These are phyloP conservation scores for Populus trichocarpa DNA, from an alignment of 441 rosid species.

Conservation along the genomic window DNA sequence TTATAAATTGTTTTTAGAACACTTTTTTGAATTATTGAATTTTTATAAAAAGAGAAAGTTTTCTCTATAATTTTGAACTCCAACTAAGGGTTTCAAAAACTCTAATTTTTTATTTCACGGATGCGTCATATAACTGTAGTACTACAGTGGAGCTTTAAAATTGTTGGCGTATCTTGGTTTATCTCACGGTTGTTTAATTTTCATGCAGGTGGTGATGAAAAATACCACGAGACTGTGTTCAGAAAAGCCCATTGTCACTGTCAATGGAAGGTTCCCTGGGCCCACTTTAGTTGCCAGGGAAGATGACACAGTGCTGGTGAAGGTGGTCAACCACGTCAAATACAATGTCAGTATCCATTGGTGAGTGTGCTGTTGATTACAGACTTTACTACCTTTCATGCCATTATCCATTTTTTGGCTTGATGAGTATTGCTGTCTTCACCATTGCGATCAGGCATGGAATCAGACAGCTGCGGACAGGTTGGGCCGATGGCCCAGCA, in stretches of 20 bases:
- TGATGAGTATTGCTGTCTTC: neutral
- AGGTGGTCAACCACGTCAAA: constrained; percentile 79
- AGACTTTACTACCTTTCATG: neutral
- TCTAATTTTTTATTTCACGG: no score
- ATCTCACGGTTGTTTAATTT: neutral
- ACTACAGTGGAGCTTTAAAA: no score
- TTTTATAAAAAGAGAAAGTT: no score
- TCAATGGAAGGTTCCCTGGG: constrained; percentile 80
- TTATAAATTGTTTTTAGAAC: neutral
- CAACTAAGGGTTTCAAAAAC: no score
- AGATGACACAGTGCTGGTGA: constrained; percentile 79
- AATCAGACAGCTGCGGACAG: constrained; percentile 60
- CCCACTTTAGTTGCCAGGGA: constrained; percentile 84
- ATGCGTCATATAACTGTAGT: no score
- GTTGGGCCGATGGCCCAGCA: constrained; percentile 99
- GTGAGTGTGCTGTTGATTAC: constrained; percentile 28
- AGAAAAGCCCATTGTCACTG: constrained; percentile 69
- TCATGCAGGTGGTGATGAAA: constrained; percentile 61
- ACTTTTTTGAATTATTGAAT: neutral
- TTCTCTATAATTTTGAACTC: neutral
- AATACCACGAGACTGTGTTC: constrained; percentile 60
- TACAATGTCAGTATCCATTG: constrained; percentile 80
- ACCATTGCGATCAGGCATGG: constrained; percentile 59
- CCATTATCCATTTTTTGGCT: neutral
- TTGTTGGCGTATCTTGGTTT: no score